Evolutionary conservation across 345 rosid species (phyloP).

Genomic region (Mercurialis annua): DNA sequence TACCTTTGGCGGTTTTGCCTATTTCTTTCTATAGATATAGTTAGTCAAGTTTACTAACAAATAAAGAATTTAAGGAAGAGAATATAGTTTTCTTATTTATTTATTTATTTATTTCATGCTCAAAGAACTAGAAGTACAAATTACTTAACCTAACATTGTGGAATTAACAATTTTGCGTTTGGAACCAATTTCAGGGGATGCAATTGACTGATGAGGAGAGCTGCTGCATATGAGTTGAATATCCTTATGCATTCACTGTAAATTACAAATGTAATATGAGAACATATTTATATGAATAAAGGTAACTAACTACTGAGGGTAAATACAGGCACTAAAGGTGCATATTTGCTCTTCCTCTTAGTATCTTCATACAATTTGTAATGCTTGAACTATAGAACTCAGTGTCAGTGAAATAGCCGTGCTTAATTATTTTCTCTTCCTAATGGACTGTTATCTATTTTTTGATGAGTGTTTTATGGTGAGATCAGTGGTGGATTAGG

Average conservation of each 20-base stretch:
- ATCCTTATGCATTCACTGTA: background rate
- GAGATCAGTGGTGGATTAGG: too few relatives aligned
- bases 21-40: background rate
- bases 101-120: background rate
- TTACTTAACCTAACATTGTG: background rate
- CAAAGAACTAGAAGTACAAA: background rate
- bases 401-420: too few relatives aligned
- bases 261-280: background rate
- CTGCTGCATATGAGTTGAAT: background rate
- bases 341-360: background rate
- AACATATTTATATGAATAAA: background rate
- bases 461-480: background rate
- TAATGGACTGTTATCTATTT: background rate
- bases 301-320: background rate
- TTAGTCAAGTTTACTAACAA: background rate
- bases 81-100: background rate
- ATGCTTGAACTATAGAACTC: too few relatives aligned
- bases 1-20: background rate
- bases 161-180: background rate
- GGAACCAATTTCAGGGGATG: slow-evolving; percentile 18
- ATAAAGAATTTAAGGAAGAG: background rate
- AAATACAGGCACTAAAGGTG: background rate
- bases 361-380: too few relatives aligned
- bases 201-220: background rate
- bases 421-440: too few relatives aligned